Conservation (phyloP, 345 rosid genomes). For the Salix purpurea region DNA sequence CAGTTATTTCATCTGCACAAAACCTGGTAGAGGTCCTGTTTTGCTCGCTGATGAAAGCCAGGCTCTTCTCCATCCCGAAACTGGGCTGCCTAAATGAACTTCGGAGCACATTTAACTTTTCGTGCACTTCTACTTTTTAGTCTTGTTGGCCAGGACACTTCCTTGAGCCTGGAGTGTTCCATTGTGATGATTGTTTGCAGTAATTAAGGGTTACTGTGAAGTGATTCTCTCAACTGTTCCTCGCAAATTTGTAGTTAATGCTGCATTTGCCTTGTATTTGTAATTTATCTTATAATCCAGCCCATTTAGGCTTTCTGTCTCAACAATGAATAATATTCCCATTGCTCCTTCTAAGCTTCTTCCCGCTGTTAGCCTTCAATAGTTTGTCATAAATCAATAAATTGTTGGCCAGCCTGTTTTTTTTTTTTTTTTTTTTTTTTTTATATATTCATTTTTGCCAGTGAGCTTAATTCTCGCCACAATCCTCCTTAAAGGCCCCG, state of each 20-base stretch:
- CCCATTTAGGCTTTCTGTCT: neutral
- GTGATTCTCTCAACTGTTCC: neutral
- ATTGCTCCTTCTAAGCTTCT: neutral
- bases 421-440: neutral
- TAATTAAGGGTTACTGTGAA: neutral
- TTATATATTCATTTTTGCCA: neutral
- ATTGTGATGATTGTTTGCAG: constrained; percentile 3
- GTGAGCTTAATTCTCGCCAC: neutral
- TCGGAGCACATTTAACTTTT: neutral
- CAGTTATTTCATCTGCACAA: constrained; percentile 83
- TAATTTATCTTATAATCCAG: neutral
- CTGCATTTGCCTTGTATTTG: neutral
- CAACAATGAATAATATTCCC: neutral
- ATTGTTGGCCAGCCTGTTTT: neutral
- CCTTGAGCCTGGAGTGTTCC: neutral
- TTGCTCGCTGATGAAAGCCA: constrained; percentile 54
- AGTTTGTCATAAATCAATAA: neutral
- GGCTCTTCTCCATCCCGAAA: constrained; percentile 60
- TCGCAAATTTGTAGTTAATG: neutral
- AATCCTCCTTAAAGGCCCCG: neutral
- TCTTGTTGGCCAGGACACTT: neutral
- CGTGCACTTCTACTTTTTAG: neutral
- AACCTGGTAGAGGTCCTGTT: constrained; percentile 79
- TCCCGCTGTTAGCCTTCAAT: neutral
- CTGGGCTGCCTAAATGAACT: constrained; percentile 67